These are phyloP conservation scores for Isoetes taiwanensis DNA, from an alignment of 75 land plant species.

Conservation along the genomic window DNA sequence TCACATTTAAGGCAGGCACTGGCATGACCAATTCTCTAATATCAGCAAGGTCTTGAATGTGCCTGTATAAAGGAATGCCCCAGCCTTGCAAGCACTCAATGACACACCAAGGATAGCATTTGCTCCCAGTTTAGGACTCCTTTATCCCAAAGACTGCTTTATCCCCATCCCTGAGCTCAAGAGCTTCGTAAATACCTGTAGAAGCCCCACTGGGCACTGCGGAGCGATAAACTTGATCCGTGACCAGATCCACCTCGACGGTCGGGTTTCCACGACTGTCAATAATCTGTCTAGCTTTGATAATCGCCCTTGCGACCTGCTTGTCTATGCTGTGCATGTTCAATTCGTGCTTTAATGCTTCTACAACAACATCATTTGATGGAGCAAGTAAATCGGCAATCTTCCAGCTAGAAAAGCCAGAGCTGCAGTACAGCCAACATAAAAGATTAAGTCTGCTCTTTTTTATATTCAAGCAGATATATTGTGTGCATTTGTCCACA, in stretches of 20 bases:
- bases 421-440: too few relatives aligned
- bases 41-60: constrained; percentile 72
- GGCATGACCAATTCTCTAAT: constrained; percentile 91
- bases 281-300: too few relatives aligned
- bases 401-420: too few relatives aligned
- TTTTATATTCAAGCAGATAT: too few relatives aligned
- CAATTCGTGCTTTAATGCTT: too few relatives aligned
- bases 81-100: constrained; percentile 76
- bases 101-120: constrained; percentile 93
- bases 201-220: constrained; percentile 18
- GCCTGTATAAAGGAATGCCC: constrained; percentile 81
- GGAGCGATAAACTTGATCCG: constrained; percentile 20
- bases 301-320: too few relatives aligned
- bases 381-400: too few relatives aligned
- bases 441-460: too few relatives aligned
- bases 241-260: constrained; percentile 71
- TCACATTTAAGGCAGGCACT: constrained; percentile 94
- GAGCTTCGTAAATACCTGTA: constrained; percentile 13
- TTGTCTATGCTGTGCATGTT: too few relatives aligned
- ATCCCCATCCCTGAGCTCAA: constrained; percentile 14
- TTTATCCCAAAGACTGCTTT: too few relatives aligned
- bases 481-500: too few relatives aligned
- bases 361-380: too few relatives aligned
- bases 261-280: constrained; percentile 36
- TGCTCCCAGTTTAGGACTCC: constrained; percentile 85